Evolutionary conservation across 2,329 filamentous ascomycete genomes (phyloP), one percentile per base, ranked within the genome.

Genomic region (Aspergillus versicolor): DNA sequence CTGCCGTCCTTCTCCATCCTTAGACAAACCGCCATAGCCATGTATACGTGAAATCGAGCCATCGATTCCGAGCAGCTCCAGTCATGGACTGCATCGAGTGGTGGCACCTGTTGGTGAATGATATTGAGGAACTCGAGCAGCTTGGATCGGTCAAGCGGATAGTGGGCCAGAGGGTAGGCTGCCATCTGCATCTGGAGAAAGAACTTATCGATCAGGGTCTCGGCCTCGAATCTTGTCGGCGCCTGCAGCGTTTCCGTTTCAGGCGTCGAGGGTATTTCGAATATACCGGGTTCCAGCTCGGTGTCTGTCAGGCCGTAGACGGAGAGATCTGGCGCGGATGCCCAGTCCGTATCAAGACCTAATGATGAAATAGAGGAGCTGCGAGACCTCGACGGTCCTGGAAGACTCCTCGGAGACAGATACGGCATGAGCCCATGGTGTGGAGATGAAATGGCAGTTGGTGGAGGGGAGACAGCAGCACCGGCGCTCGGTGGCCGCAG

Each of bases 41-140:
- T 60, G 38, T 60, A 57, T 8, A 62, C 58, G 2, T 60, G 60
- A 19, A 60, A 62, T 8, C 52, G 54, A 4, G 60, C 60, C 55
- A 62, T 60, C 1, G 60, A 52, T 2, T 41, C 37, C 1, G 49
- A n/a, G 19, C 47, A 58, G 11, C 32, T 2, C 12, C 15, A 15
- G 11, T 30, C 6, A 2, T 27, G 40, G 2, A 30, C 27, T 1
- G 27, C 2, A 6, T n/a, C 37, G 24, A 21, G 3, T 3, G 52
- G 3, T 12, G 19, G 13, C 3, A 49, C 34, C 6, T 32, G 32
- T 6, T 21, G 37, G n/a, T 58, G 19, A 8, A 60, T 52, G 3
- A 58, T 49, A 32, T 60, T 49, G 0, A 62, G 58, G 5, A 56
- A 57, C 6, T 44, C 46, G 7, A 44, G 40, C 15, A 62, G 53